Base-by-base conservation (phyloP, 2,329 filamentous ascomycete genomes). In the Colletotrichum gigasporum region DNA sequence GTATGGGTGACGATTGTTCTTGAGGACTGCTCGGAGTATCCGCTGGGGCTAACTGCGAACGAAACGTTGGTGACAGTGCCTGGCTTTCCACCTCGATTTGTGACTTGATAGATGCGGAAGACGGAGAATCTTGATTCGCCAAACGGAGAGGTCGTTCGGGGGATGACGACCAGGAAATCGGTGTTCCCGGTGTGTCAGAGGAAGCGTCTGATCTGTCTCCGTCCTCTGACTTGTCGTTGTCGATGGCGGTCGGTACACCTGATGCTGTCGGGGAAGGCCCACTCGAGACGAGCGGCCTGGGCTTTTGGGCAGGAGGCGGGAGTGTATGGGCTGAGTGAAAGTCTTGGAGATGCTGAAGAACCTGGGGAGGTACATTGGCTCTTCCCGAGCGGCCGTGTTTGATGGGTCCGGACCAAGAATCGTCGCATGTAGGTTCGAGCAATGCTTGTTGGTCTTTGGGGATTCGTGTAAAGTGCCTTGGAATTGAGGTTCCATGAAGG, bases 371-470 rank as follows among this genome's bases (percentile, higher is more conserved):
- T 10, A 82, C 67, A 45, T 78, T 76, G 41, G 68, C 66, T 3
- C 69, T 30, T 2, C 71, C 72, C 9, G 72, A 69, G 16, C 68
- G 66, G 8, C 62, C 64, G 12, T 68, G 68, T 42, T 68, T 71
- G 5, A 71, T 50, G 35, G 71, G 67, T 3, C 72, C 67, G 3
- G 72, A 73, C 81, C 81, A 83, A 2, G 80, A 73, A 53, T 75
- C 71, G 3, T 71, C 51, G 0, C 68, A n/a, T n/a, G n/a, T n/a
- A n/a, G n/a, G 59, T 2, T 77, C 73, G 1, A 83, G 70, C 2
- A 83, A 69, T 4, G 56, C 54, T 24, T 71, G 71, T 66, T 84
- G 82, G 39, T 80, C 75, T 14, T 70, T 73, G 0, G 80, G 77
- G 6, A 83, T 73, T 22, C 58, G 73, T 16, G 74, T 63, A 18